A percentile compares a stretch with the other conserved stretches of the same genome.
Evolutionary conservation across 2,329 filamentous ascomycete species (phyloP).

Genomic region (Paracoccidioides lutzii): DNA sequence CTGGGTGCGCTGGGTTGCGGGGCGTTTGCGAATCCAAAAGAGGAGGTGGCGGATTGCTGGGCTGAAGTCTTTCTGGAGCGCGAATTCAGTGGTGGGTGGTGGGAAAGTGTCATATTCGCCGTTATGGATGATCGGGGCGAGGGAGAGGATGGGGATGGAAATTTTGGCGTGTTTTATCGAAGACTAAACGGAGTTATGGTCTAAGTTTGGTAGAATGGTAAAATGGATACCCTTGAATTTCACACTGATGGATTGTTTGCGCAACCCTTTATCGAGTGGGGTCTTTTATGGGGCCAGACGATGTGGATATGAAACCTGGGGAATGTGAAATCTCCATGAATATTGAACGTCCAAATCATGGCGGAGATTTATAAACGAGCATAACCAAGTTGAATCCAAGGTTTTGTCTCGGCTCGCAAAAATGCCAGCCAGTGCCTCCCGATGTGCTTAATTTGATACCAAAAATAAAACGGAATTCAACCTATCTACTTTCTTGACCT

Average conservation of each 20-base stretch:
- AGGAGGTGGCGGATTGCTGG: constrained; percentile 52
- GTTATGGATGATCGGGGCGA: constrained; percentile 33
- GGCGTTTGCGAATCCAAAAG: constrained; percentile 49
- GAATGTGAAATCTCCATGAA: not conserved
- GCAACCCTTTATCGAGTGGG: not conserved
- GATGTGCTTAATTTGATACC: not conserved
- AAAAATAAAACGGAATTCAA: not conserved
- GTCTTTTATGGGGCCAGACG: not conserved
- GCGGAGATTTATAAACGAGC: too few relatives aligned
- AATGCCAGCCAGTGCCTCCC: not conserved
- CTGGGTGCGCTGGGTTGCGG: constrained; percentile 59
- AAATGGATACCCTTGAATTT: not conserved
- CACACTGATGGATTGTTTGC: not conserved
- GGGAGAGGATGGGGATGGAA: constrained; percentile 17
- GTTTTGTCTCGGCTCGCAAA: not conserved
- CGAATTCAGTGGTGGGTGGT: constrained; percentile 54
- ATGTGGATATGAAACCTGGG: too few relatives aligned
- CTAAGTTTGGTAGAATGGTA: constrained; percentile 8
- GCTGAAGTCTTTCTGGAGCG: constrained; percentile 45
- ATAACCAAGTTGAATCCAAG: too few relatives aligned
- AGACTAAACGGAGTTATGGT: constrained; percentile 20
- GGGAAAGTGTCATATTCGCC: constrained; percentile 53
- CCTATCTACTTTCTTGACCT: not conserved
- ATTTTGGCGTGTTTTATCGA: constrained; percentile 21
- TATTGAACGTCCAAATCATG: not conserved